Evolutionary conservation across 805 yeast genomes (phyloP), one percentile per base, ranked within the genome.

Genomic region (Starmerella sp.): DNA sequence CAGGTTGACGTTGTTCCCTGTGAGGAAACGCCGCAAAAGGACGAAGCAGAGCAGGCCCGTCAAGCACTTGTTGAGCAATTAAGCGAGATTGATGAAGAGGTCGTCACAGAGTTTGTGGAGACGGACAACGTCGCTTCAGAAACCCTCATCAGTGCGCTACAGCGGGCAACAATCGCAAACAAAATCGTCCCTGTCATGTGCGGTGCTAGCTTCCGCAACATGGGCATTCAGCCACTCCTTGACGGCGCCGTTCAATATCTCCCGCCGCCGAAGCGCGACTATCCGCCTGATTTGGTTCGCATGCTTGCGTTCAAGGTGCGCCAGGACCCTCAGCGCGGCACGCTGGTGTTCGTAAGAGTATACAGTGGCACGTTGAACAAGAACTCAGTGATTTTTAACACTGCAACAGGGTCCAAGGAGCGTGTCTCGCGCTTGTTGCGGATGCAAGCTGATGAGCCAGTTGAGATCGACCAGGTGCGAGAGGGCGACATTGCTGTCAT

Each of bases 401-500:
- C 93, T 1, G 74, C 86, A 45, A 83, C 84, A 0, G 86, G 85
- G 0, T 77, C 79, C 51, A 79, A 77, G 55, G 75, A 87, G 53
- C 77, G 81, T 51, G 75, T 87, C 15, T 81, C 84, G 11, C 84
- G 82, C 61, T 70, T 93, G 43, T 72, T 86, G 50, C 71, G 84
- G 52, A 88, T 91, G 91, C 89, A 90, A 69, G 98, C 96, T 2
- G 89, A 91, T 62, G 75, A 74, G 32, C 89, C 95, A 0, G 80
- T 83, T 56, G 89, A 85, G 44, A 88, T 89, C 3, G 69, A 74
- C 30, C 68, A 67, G 31, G 73, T 91, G 22, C 67, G 73, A 6
- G 75, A 85, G 0, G 98, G 98, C 4, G 87, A 86, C 60, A 93
- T 93, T 64, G 97, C 97, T 37, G 97, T 93, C 5, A 77, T 86